phyloP scores from a whole-genome alignment of 2,329 filamentous ascomycete species.

The Xylariales sp. region DNA sequence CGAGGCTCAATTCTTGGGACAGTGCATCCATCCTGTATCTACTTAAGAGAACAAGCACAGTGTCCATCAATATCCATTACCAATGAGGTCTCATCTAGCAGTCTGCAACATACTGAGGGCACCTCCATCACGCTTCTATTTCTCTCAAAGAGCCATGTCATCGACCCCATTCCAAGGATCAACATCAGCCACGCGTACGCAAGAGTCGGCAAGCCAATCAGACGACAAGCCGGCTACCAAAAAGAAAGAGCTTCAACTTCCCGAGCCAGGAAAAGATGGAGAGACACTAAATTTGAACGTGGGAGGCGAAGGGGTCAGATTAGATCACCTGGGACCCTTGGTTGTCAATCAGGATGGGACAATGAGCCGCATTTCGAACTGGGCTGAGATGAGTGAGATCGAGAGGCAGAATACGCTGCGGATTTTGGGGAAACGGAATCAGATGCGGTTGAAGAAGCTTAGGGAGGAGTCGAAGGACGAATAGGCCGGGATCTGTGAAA shows the following conservation, averaged over 20 bases:
- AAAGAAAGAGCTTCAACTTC: constrained; percentile 16
- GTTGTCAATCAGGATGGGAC: constrained; percentile 71
- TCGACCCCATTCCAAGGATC: neutral
- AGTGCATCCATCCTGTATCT: too few relatives aligned
- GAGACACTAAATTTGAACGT: constrained; percentile 23
- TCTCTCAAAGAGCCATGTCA: constrained; percentile 1
- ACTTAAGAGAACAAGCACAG: neutral
- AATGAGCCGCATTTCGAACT: constrained; percentile 67
- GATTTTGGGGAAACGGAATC: constrained; percentile 64
- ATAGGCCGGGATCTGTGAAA: too few relatives aligned
- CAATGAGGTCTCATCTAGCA: constrained; percentile 5
- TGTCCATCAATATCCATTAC: neutral
- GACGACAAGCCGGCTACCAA: neutral
- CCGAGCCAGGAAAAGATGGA: constrained; percentile 13
- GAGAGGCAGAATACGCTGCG: constrained; percentile 64
- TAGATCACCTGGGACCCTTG: constrained; percentile 67
- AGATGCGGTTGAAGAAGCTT: constrained; percentile 53
- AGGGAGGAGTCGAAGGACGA: constrained; percentile 21
- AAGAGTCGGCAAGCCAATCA: constrained; percentile 2
- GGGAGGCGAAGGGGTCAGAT: constrained; percentile 42
- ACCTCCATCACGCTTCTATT: neutral
- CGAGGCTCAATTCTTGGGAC: too few relatives aligned
- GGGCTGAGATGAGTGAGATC: constrained; percentile 64
- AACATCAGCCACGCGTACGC: neutral
- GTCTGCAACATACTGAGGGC: neutral